Evolutionary conservation across 1,284 basidiomycete species (phyloP), one percentile per base, ranked within the genome.

Genomic region (Cystobasidium slooffiae): DNA sequence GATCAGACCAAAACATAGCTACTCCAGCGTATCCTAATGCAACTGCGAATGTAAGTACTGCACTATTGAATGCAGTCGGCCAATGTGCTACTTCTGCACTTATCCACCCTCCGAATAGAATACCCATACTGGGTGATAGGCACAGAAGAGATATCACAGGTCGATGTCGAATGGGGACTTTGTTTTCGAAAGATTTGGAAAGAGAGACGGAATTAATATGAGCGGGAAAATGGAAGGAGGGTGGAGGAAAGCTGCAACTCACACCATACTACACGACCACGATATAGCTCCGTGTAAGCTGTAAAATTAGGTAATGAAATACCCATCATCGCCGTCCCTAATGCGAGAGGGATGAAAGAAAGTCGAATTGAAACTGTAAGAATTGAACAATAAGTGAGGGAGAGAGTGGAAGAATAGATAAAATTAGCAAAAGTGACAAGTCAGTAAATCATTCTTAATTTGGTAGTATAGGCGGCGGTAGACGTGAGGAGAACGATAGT

Each of bases 281-380:
- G 66, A 43, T 63, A 56, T 41, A 73, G 52, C 44, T 73, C 70
- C 12, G 59, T 63, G 43, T 73, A 73, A 6, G 70, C 70, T 18
- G 70, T 73, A 52, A 73, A 73, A 52, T 73, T 73, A 51, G 70
- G 70, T 31, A 73, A 44, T 24, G 70, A 73, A 62, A 73, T 73
- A 22, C 59, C 61, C 70, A 73, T 73, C 49, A 55, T 51, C 18
- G 66, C 66, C 7, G 66, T 68, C 31, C 66, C 66, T 3, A 68
- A 53, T 0, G 66, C 66, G 5, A 68, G 55, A 1, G 66, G 66
- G 8, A 68, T 68, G 53, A 68, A 68, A 24, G 66, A 52, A 43
- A 68, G 55, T 46, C 66, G 66, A 68, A 68, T 68, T 24, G 66
- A 55, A 53, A 68, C 66, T 68, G 64, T 22, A 46, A 7, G 12